Evolutionary conservation across 495 filamentous ascomycete genomes (phyloP).

Genomic region (Talaromyces liani): DNA sequence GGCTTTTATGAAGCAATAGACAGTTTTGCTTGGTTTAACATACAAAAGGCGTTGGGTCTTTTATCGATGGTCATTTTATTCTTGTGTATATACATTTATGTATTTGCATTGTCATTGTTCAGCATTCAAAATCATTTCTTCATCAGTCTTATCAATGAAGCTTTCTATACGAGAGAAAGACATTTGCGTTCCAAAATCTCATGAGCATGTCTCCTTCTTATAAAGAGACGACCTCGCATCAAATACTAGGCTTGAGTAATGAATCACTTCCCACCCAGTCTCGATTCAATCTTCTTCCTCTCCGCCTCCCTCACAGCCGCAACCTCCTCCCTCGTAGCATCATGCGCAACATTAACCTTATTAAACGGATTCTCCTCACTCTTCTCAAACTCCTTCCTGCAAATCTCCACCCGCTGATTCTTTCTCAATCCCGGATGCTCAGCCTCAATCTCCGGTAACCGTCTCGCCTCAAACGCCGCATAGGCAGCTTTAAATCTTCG

Average conservation of each 20-base stretch:
- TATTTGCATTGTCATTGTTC: neutral
- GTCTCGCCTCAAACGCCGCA: conserved; percentile 75
- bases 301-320: conserved; percentile 56
- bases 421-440: conserved; percentile 72
- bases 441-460: conserved; percentile 73
- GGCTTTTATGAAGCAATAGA: conserved; percentile 42
- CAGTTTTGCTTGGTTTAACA: neutral
- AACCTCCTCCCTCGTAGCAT: conserved; percentile 75
- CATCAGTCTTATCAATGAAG: neutral
- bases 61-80: neutral
- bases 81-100: conserved; percentile 5
- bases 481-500: conserved; percentile 81
- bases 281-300: conserved; percentile 64
- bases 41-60: neutral
- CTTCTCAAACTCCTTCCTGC: conserved; percentile 86
- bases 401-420: conserved; percentile 71
- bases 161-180: neutral
- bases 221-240: neutral
- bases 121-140: neutral
- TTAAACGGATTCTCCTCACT: conserved; percentile 92
- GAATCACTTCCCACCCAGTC: conserved; percentile 41
- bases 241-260: neutral
- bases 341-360: conserved; percentile 62
- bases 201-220: conserved; percentile 17
- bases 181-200: neutral